Evolutionary conservation across 1,284 basidiomycete genomes (phyloP), one percentile per base, ranked within the genome.

Genomic region (Leccinum subspadiceum): DNA sequence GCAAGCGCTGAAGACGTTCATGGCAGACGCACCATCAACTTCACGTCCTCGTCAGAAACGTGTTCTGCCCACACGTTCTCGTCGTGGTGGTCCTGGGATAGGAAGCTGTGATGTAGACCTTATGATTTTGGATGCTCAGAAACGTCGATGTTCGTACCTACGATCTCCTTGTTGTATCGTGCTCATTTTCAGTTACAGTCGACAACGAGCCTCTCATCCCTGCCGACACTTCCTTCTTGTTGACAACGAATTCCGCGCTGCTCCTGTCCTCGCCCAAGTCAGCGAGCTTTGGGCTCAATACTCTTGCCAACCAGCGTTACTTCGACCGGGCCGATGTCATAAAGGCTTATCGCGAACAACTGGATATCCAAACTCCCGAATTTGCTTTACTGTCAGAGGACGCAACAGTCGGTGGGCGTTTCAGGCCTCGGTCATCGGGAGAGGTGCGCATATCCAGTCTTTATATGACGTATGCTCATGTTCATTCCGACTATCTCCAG

Each of bases 51-150:
- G 77, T 58, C 86, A 86, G 72, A 89, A 88, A 74, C 86, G 93
- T 73, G 86, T 93, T 50, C 77, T 92, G 56, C 92, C 92, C 35
- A 84, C 89, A 70, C 84, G 93, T 65, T 83, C 89, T 58, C 82
- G 91, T 65, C 83, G 92, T 60, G 88, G 90, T 54, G 90, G 89
- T 4, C 87, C 89, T 41, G 88, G 87, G 39, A 83, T 90, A 54
- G 89, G 90, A 59, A 85, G 74, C 62, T 86, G 85, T 70, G 90
- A 93, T 64, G 77, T 89, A 29, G 93, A 96, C 77, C 71, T 86
- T 62, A 88, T 93, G 85, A 90, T 96, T 70, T 75, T 94, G 63
- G 92, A 94, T 68, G 89, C 87, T 67, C 81, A 91, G 68, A 85
- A 85, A 73, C 84, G 90, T 68, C 85, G 82, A 79, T 81, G 93